These are phyloP conservation scores for Alternaria novae-zelandiae DNA, from an alignment of 2,329 filamentous ascomycete species.

Conservation along the genomic window DNA sequence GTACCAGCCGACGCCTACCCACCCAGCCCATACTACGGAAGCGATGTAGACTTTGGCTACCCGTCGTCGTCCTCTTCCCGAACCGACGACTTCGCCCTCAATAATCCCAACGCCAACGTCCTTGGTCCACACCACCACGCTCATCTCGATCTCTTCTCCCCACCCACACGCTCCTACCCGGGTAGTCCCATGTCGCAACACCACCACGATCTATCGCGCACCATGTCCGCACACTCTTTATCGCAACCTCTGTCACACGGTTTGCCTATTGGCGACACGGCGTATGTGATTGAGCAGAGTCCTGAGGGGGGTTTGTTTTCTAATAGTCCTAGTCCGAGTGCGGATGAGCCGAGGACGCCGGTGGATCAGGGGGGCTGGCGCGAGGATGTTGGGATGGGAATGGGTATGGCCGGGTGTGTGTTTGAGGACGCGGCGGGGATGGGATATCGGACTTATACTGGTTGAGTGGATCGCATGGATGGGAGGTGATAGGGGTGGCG, in stretches of 20 bases:
- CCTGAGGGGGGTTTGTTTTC: constrained; percentile 32
- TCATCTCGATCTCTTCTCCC: constrained; percentile 11
- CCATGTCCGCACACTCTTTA: neutral
- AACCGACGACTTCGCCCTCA: constrained; percentile 10
- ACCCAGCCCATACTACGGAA: constrained; percentile 27
- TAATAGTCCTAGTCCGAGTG: constrained; percentile 22
- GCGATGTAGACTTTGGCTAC: constrained; percentile 29
- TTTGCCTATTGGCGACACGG: constrained; percentile 13
- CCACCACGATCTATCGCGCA: neutral
- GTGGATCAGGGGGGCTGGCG: constrained; percentile 14
- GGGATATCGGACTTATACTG: constrained; percentile 11
- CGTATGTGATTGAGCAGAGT: constrained; percentile 27
- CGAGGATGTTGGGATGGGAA: constrained; percentile 14
- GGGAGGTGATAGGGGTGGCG: neutral
- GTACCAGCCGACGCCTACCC: constrained; percentile 18
- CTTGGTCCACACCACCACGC: neutral
- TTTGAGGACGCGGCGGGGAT: constrained; percentile 14
- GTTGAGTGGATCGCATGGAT: neutral
- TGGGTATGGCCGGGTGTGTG: constrained; percentile 3
- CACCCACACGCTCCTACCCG: neutral
- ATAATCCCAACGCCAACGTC: neutral
- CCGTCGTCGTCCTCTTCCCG: neutral
- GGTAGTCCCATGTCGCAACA: neutral
- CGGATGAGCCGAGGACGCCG: constrained; percentile 33
- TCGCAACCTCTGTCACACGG: constrained; percentile 1